Evolutionary conservation across 805 yeast genomes (phyloP), one percentile per base, ranked within the genome.

Genomic region (Kodamaea neixiangensis): DNA sequence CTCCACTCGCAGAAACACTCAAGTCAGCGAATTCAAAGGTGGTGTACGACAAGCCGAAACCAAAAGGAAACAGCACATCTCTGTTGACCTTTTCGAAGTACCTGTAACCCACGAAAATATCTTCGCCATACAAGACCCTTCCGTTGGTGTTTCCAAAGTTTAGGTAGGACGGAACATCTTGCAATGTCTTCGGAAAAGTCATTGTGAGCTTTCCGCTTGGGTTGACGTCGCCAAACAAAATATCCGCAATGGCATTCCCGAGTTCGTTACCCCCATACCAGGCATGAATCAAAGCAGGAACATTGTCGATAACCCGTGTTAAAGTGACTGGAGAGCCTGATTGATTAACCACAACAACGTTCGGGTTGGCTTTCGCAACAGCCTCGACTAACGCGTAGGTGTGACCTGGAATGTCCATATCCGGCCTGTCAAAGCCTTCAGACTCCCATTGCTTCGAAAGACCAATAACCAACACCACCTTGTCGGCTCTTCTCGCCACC

Each of bases 41-140:
- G 17, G 87, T 77, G 68, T 82, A 84, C 1, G 88, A 82, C 54
- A 83, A 72, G 44, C 88, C 88, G 57, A 64, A 73, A 3, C 88
- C 88, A 63, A 83, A 85, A 39, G 87, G 83, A 70, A 76, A 83
- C 44, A 77, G 68, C 4, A 79, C 82, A 22, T 72, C 71, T 40
- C 64, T 67, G 53, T 76, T 72, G 33, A 69, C 61, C 64, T 78
- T 78, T 58, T 84, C 87, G 63, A 80, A 85, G 68, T 68, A 81
- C 53, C 82, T 70, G 69, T 84, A 83, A 17, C 88, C 89, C 46
- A 83, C 80, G 61, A 73, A 83, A 42, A 84, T 78, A 59, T 82
- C 87, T 63, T 85, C 89, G 52, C 87, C 87, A 57, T 83, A 85
- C 50, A 78, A 59, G 29, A 76, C 80, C 47, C 77, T 66, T 39